phyloP scores from a whole-genome alignment of 345 rosid genomes.

The Triadica sebifera region DNA sequence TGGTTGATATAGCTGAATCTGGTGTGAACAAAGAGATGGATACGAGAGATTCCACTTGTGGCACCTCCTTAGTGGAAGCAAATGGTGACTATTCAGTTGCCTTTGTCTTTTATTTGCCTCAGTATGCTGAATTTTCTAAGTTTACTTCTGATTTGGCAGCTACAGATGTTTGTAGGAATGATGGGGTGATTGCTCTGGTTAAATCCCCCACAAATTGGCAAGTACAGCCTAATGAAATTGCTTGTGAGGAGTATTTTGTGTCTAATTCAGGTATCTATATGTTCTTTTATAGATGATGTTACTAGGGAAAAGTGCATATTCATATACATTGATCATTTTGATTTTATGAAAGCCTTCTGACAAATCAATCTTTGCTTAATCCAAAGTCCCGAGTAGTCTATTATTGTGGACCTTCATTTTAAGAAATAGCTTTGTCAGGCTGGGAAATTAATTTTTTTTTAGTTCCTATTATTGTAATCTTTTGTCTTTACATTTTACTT shows the following conservation, averaged over 20 bases:
- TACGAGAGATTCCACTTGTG: slow-evolving; percentile 14
- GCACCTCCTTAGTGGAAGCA: slow-evolving; percentile 17
- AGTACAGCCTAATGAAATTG: slow-evolving; percentile 12
- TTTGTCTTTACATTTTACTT: not conserved
- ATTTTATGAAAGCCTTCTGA: not conserved
- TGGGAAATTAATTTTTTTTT: no score
- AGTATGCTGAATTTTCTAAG: not conserved
- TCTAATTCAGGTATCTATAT: slow-evolving; percentile 29
- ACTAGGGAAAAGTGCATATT: not conserved
- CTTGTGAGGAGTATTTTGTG: slow-evolving; percentile 14
- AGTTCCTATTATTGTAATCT: not conserved
- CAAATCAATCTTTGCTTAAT: not conserved
- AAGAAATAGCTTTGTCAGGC: no score
- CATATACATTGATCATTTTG: not conserved
- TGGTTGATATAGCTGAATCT: slow-evolving; percentile 11
- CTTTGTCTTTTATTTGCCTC: not conserved
- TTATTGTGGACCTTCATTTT: no score
- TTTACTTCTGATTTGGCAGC: slow-evolving; percentile 23
- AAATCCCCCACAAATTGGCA: slow-evolving; percentile 18
- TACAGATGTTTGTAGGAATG: slow-evolving; percentile 16
- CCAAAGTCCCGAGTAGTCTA: no score
- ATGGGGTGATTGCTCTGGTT: slow-evolving; percentile 14
- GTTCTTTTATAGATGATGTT: not conserved
- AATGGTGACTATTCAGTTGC: slow-evolving; percentile 24
- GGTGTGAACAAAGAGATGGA: slow-evolving; percentile 21